Evolutionary conservation across 305 asterid genomes (phyloP), one percentile per base, ranked within the genome.

Genomic region (Fraxinus platypoda): DNA sequence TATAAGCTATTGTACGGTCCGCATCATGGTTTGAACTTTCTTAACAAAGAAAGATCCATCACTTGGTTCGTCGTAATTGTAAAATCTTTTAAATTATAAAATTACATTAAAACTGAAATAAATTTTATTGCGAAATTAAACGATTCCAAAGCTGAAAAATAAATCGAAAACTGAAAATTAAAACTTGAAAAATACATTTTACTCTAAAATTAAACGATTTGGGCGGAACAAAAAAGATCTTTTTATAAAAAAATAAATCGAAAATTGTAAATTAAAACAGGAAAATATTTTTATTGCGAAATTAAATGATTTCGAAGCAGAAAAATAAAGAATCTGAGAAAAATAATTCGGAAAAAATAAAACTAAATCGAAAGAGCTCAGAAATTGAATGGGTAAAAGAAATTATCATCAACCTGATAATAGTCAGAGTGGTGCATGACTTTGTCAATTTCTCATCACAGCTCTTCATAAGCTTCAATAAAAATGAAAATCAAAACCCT

Each of bases 351-450:
- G 11, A 31, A 2, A n/a, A 57, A n/a, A 19, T 19, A 7, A 26
- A 34, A 23, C 2, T 38, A 5, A 17, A 19, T 35, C 35, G 38
- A 4, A 43, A 43, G 52, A 2, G 52, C 52, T 43, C 52, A 43
- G 52, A 43, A 12, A 43, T 43, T 43, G 17, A 82, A 80, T 85
- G 92, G 90, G 88, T 89, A 80, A 62, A 86, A 84, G 80, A 84
- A 75, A 25, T 71, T 85, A 43, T 89, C 92, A 80, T 87, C 92
- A 89, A 66, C 79, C 17, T 78, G 81, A 78, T 62, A 2, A 80
- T 41, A 26, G 80, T 89, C 85, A 80, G 90, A 84, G 92, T 89
- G 90, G 92, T 89, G 90, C 92, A 89, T 87, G 92, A 89, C 92
- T 30, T 77, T 87, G 87, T 82, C 82, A 81, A 37, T 46, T 52